These are phyloP conservation scores for Brassica hybrid DNA, from an alignment of 441 rosid species.

Conservation along the genomic window DNA sequence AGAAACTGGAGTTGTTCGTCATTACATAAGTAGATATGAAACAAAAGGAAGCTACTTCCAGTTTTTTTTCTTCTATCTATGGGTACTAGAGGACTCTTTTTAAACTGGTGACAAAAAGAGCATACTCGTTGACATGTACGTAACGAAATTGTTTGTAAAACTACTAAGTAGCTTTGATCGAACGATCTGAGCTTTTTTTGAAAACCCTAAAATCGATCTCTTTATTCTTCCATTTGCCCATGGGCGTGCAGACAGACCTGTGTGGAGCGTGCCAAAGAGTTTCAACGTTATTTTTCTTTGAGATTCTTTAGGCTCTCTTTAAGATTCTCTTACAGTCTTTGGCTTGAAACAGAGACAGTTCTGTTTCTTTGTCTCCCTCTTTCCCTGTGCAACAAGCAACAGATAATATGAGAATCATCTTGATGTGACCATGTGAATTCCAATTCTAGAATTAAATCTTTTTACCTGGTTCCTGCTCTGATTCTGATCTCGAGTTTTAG, in stretches of 20 bases:
- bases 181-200: not conserved
- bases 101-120: conserved; percentile 18
- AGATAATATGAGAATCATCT: conserved; percentile 1
- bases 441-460: not conserved
- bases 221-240: conserved; percentile 30
- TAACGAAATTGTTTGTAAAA: conserved; percentile 12
- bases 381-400: conserved; percentile 25
- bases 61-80: conserved; percentile 18
- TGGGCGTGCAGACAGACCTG: not conserved
- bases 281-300: conserved; percentile 17
- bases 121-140: conserved; percentile 29
- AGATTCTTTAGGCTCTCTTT: not conserved
- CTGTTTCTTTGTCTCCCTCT: conserved; percentile 26
- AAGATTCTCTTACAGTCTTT: conserved; percentile 35
- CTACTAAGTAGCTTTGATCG: conserved; percentile 30
- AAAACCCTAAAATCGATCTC: conserved; percentile 16
- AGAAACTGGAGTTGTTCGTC: conserved; percentile 35
- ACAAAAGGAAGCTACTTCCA: conserved; percentile 31
- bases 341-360: conserved; percentile 42
- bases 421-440: not conserved
- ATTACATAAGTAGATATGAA: conserved; percentile 30
- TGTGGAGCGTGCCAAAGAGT: conserved; percentile 6
- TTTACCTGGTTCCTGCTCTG: conserved; percentile 28
- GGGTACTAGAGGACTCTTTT: conserved; percentile 28
- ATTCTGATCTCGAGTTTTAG: conserved; percentile 37